Evolutionary conservation across 495 filamentous ascomycete species (phyloP), one percentile per base, ranked within the genome.

Genomic region (Hypoxylon trugodes): DNA sequence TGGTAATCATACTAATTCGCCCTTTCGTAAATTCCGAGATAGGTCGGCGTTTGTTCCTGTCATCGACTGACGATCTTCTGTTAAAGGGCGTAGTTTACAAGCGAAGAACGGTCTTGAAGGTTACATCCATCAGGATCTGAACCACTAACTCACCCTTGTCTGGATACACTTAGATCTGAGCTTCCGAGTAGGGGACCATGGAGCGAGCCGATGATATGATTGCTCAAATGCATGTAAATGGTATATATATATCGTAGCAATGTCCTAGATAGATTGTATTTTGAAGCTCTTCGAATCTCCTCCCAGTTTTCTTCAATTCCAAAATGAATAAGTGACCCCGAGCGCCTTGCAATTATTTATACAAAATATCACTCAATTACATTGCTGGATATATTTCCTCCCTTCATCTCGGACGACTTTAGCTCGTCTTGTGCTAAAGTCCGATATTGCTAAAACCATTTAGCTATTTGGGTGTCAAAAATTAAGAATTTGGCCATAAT

Each of bases 281-380:
- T 13, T n/a, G n/a, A n/a, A n/a, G n/a, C n/a, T n/a, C n/a, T n/a
- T n/a, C n/a, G n/a, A n/a, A n/a, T n/a, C n/a, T n/a, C n/a, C n/a
- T n/a, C n/a, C n/a, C n/a, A n/a, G n/a, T 41, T 25, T 25, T 36
- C 38, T 26, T 38, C 21, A 38, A 18, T 41, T 41, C 26, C 21
- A 24, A 35, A 38, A 57, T 38, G 46, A 61, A 53, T 33, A 16
- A 36, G 8, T 18, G 25, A 54, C 41, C 33, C 52, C 43, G 47
- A 18, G 52, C 64, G 64, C 64, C 64, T 61, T 38, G 58, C 64
- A 48, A 43, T 30, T 41, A 55, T 59, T 62, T 45, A 58, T 58
- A 67, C 64, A 67, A n/a, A 50, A 63, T 38, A 45, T 26, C 50
- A 28, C 7, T 19, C 25, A 9, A 2, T 15, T 36, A 36, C 33